phyloP scores from a whole-genome alignment of 805 yeast species.

The Ogataea pini region DNA sequence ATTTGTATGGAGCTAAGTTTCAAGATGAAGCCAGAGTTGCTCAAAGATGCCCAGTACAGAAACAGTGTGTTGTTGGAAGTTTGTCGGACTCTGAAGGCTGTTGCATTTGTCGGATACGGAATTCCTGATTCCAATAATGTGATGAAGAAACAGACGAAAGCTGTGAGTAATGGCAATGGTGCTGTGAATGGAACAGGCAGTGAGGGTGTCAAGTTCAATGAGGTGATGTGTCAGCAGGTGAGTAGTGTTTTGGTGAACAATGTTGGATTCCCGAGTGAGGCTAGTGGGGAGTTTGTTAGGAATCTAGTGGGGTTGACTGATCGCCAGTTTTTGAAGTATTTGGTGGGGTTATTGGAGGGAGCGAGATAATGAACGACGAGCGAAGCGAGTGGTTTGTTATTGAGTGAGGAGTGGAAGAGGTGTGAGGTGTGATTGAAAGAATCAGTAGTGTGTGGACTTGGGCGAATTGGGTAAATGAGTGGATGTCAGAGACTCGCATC shows the following conservation, averaged over 20 bases:
- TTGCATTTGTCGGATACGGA: slow-evolving; percentile 42
- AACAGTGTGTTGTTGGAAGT: slow-evolving; percentile 69
- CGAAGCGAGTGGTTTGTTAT: background rate
- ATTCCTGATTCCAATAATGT: slow-evolving; percentile 31
- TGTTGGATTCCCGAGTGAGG: slow-evolving; percentile 60
- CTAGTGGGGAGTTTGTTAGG: slow-evolving; percentile 62
- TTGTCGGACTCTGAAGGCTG: slow-evolving; percentile 64
- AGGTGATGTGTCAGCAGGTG: slow-evolving; percentile 33
- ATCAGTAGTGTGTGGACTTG: too few species aligned
- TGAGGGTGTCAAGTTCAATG: slow-evolving; percentile 32
- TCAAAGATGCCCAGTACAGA: slow-evolving; percentile 78
- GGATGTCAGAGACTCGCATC: too few species aligned
- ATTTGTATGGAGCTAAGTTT: slow-evolving; percentile 80
- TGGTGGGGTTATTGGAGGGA: slow-evolving; percentile 45
- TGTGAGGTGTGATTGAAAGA: too few species aligned
- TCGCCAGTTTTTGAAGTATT: slow-evolving; percentile 71
- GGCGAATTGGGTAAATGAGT: too few species aligned
- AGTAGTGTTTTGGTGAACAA: slow-evolving; percentile 46
- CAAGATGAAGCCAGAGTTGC: slow-evolving; percentile 61
- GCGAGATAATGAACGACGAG: background rate
- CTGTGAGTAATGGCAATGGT: slow-evolving; percentile 7
- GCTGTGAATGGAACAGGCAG: slow-evolving; percentile 9
- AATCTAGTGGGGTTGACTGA: slow-evolving; percentile 55
- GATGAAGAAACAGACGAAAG: slow-evolving; percentile 16
- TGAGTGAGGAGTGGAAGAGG: too few species aligned